Base-by-base conservation (phyloP, 352 stramenopile species). In the Pythium aphanidermatum region DNA sequence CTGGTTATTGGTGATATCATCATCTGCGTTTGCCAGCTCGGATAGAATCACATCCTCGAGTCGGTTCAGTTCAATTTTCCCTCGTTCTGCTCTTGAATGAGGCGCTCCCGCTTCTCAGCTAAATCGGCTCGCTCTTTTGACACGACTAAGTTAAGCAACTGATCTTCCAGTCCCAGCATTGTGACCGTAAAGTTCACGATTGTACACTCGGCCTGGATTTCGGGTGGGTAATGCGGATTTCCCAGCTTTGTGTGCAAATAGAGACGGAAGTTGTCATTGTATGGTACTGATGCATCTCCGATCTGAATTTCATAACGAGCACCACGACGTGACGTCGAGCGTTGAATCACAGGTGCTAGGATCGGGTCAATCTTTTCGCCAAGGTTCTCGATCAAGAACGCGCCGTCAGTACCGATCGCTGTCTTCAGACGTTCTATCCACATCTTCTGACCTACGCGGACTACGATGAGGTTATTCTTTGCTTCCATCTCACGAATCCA, bases 1-100 rank as follows among this genome's bases (percentile, higher is more conserved):
- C 44, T 98, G 92, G 65, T 99, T 97, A 69, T 98, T 96, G 23
- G 92, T 98, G 51, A 99, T 98, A 65, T 98, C 93, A 33, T 95
- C 95, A 65, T 98, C 86, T 0, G 91, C 91, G 46, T 76, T 97
- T n/a, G 94, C 90, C 4, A 98, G 65, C 50, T 96, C 96, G 51
- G 93, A 95, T 8, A 98, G 60, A 47, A 98, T 98, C 34, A 95
- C 91, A 46, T 98, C 92, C 51, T 98, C 92, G 14, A 98, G 70
- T 50, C 97, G 95, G 60, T 97, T 97, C 26, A 98, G 80, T 54
- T 97, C 96, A 55, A 98, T 98, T 55, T 96, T 98, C 58, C 95
- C 95, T 95, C 78, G 55, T 97, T 98, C 45, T 97, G 93, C 58
- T 97, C 86, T 46, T 96, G 91, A 11, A 98, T 95, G 27, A 98